Evolutionary conservation across 2,329 filamentous ascomycete genomes (phyloP).

Genomic region (Ceratocystiopsis sp.): DNA sequence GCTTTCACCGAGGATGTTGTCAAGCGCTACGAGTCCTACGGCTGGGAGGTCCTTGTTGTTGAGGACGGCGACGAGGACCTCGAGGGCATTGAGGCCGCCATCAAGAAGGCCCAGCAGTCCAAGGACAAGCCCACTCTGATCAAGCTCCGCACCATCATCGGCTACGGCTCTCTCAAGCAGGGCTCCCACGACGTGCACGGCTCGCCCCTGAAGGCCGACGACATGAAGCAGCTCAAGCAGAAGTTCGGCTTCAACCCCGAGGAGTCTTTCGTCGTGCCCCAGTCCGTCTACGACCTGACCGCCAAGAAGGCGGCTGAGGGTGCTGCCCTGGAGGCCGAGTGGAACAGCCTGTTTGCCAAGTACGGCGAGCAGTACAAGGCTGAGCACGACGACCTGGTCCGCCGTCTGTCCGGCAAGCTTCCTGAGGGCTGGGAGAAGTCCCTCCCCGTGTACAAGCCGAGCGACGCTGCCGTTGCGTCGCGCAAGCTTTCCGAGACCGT

Average conservation of each 20-base stretch:
- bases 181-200: conserved; percentile 94
- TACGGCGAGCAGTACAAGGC: conserved; percentile 64
- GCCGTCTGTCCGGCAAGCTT: conserved; percentile 67
- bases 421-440: conserved; percentile 93
- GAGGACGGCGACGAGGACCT: conserved; percentile 81
- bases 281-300: conserved; percentile 87
- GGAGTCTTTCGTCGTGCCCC: conserved; percentile 80
- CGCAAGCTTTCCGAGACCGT: conserved; percentile 94
- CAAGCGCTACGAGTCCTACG: conserved; percentile 92
- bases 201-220: conserved; percentile 85
- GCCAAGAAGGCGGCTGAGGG: conserved; percentile 71
- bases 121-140: conserved; percentile 96
- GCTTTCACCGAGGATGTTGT: conserved; percentile 94
- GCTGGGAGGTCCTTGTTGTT: conserved; percentile 82
- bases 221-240: conserved; percentile 82
- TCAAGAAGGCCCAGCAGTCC: conserved; percentile 68
- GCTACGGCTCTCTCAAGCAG: conserved; percentile 82
- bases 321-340: conserved; percentile 80
- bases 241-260: conserved; percentile 95
- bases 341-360: conserved; percentile 84
- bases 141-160: conserved; percentile 93
- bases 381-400: conserved; percentile 64
- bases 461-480: conserved; percentile 71
- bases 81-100: conserved; percentile 70
- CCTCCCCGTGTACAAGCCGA: conserved; percentile 78